phyloP scores from a whole-genome alignment of 345 rosid species.

The Pugionium dolabratum region DNA sequence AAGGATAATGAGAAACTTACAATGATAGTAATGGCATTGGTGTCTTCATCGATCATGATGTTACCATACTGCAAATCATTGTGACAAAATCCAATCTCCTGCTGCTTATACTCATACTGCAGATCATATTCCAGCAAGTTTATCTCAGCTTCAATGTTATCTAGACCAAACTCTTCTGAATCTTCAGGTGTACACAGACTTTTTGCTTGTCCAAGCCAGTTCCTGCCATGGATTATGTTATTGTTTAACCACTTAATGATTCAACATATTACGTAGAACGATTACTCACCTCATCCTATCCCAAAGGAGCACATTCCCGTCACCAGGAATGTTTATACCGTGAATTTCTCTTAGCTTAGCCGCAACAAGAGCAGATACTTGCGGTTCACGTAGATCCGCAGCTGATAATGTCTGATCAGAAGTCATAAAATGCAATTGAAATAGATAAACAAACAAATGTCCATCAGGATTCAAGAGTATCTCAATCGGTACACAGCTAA shows the following conservation, averaged over 20 bases:
- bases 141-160: slow-evolving; percentile 59
- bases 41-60: slow-evolving; percentile 88
- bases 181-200: slow-evolving; percentile 54
- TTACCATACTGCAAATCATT: slow-evolving; percentile 94
- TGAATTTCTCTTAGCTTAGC: slow-evolving; percentile 82
- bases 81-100: slow-evolving; percentile 82
- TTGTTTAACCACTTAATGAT: background rate
- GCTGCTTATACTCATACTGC: slow-evolving; percentile 30
- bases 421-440: background rate
- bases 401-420: slow-evolving; percentile 71
- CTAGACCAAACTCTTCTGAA: slow-evolving; percentile 54
- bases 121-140: slow-evolving; percentile 54
- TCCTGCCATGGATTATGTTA: slow-evolving; percentile 38
- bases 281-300: slow-evolving; percentile 57
- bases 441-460: background rate
- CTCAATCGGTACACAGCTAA: background rate
- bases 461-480: slow-evolving; percentile 4
- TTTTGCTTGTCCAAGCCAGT: slow-evolving; percentile 67
- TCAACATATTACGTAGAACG: background rate
- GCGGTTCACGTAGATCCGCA: slow-evolving; percentile 62
- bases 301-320: slow-evolving; percentile 58
- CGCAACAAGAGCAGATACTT: slow-evolving; percentile 62
- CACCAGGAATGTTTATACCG: slow-evolving; percentile 64
- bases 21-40: slow-evolving; percentile 64
- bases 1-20: slow-evolving; percentile 45